Base-by-base conservation (phyloP, 1,284 basidiomycete genomes). In the Tylopilus sp. region DNA sequence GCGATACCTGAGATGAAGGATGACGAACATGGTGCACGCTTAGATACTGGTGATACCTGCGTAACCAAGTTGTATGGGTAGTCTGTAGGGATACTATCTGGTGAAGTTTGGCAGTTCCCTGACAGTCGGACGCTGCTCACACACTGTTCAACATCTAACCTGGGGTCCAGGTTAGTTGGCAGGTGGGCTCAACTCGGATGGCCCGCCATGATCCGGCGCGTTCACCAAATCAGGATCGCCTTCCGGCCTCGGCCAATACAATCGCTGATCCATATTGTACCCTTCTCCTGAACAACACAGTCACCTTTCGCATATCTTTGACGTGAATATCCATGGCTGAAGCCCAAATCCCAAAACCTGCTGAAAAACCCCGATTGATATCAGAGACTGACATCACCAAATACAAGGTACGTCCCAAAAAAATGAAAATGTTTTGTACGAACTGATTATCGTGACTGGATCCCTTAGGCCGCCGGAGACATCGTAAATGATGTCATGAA, bases 401-500 rank as follows among this genome's bases (percentile, higher is more conserved):
- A 67, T 90, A 90, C 73, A 90, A 90, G 75, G 87, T 87, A 58
- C 53, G 70, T 43, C 26, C 43, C 23, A 13, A 31, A 16, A 35
- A n/a, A n/a, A n/a, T n/a, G n/a, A n/a, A n/a, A 16, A 19, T 13
- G 6, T 28, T 19, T 46, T 41, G 35, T 28, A 37, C 36, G 31
- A 34, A 25, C 48, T 56, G 30, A 64, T 46, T 38, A 38, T 50
- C 18, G 9, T 39, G 42, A 39, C 37, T 19, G 40, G 51, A 44
- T 52, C 38, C 43, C 40, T 41, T 56, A 96, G 87, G 79, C 82
- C 26, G 94, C 95, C 23, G 92, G 91, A 53, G 92, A 97, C 60
- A 92, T 97, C 68, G 84, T 91, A 40, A 80, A 89, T 64, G 80
- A 82, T 63, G 92, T 91, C 43, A 81, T 92, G 69, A 92, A 93